Percentiles rank a stretch among this genome's conserved stretches.
These are phyloP conservation scores for Phytomonas sp. DNA, from an alignment of 208 protist genomes.

Conservation along the genomic window DNA sequence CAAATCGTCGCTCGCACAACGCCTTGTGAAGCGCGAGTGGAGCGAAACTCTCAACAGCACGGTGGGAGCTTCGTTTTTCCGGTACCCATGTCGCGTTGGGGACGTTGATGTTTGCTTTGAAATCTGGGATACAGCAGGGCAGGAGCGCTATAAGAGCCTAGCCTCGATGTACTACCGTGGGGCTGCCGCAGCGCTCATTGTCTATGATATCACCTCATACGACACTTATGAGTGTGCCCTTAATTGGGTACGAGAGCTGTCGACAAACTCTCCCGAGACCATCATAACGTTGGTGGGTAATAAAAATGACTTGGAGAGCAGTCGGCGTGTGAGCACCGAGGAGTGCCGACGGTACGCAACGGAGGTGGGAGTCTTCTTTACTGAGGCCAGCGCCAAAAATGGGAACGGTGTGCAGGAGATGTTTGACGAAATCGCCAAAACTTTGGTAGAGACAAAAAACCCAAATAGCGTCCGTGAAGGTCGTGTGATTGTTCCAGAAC, in stretches of 20 bases:
- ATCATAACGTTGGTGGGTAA: slow-evolving; percentile 92
- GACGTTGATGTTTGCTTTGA: slow-evolving; percentile 67
- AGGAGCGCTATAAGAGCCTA: slow-evolving; percentile 85
- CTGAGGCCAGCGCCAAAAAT: slow-evolving; percentile 68
- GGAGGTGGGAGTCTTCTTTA: slow-evolving; percentile 42
- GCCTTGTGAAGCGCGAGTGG: slow-evolving; percentile 75
- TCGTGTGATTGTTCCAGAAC: slow-evolving; percentile 37
- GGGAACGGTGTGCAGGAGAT: slow-evolving; percentile 58
- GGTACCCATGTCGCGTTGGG: slow-evolving; percentile 55
- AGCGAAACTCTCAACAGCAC: slow-evolving; percentile 64
- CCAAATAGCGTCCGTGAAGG: slow-evolving; percentile 55
- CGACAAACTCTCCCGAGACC: slow-evolving; percentile 85
- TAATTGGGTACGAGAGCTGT: slow-evolving; percentile 95
- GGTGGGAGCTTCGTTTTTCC: slow-evolving; percentile 79
- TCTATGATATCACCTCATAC: slow-evolving; percentile 94
- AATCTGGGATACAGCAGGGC: slow-evolving; percentile 89
- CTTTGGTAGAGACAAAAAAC: slow-evolving; percentile 49
- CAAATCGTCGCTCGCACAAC: slow-evolving; percentile 84
- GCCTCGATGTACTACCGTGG: slow-evolving; percentile 91
- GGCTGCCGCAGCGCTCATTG: slow-evolving; percentile 87
- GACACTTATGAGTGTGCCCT: slow-evolving; percentile 92
- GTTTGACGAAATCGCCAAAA: slow-evolving; percentile 47
- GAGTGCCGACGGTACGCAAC: slow-evolving; percentile 45
- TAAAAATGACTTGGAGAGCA: slow-evolving; percentile 89
- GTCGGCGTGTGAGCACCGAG: slow-evolving; percentile 35